phyloP scores from a whole-genome alignment of 2,329 filamentous ascomycete genomes.

The Colletotrichum paranaense region DNA sequence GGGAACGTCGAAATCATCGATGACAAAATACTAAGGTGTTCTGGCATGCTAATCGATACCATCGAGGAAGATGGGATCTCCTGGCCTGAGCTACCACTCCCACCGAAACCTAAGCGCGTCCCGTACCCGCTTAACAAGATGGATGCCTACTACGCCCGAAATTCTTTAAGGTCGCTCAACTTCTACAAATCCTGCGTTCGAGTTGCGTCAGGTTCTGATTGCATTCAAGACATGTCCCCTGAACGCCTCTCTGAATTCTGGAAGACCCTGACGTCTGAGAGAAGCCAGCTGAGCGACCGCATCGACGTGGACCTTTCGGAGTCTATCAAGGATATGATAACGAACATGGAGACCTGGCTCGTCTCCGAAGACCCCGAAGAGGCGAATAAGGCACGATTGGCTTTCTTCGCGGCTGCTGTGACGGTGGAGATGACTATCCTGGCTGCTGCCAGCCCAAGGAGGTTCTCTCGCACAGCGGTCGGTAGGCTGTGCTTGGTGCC shows the following conservation, averaged over 20 bases:
- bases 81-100: not conserved
- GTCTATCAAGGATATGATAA: not conserved
- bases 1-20: not conserved
- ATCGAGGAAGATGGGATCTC: not conserved
- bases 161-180: not conserved
- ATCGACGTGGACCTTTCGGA: slow-evolving; percentile 14
- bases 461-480: not conserved
- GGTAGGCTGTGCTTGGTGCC: slow-evolving; percentile 7
- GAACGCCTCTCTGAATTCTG: not conserved
- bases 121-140: not conserved
- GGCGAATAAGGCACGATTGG: not conserved
- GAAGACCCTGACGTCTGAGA: slow-evolving; percentile 17
- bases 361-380: not conserved
- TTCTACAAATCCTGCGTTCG: slow-evolving; percentile 12
- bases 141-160: not conserved
- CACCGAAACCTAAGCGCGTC: not conserved
- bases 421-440: slow-evolving; percentile 2
- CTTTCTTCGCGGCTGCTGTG: not conserved
- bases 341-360: not conserved
- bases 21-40: not conserved
- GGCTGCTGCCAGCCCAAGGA: not conserved
- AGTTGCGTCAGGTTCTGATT: not conserved
- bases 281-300: slow-evolving; percentile 16
- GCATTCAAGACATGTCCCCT: slow-evolving; percentile 6
- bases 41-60: slow-evolving; percentile 6